These are phyloP conservation scores for Syncephalastrum racemosum DNA, from an alignment of 371 early-diverging fungal species.

Conservation along the genomic window DNA sequence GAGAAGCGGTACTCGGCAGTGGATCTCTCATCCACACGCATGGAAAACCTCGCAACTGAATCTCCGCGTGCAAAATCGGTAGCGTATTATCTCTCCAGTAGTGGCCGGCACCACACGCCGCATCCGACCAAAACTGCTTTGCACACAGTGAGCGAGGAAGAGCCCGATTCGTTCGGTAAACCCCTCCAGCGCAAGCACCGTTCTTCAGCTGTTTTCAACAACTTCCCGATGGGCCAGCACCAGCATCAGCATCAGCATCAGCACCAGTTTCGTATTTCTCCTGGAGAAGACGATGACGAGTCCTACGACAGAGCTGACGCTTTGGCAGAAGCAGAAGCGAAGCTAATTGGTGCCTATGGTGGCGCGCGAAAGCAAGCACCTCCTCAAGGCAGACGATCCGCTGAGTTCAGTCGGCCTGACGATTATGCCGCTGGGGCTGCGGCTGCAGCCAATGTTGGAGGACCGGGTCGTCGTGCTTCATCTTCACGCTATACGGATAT, in stretches of 20 bases:
- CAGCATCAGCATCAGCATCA: neutral
- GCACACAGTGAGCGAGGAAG: conserved; percentile 41
- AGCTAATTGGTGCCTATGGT: conserved; percentile 31
- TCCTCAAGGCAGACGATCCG: neutral
- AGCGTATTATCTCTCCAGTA: too few species aligned
- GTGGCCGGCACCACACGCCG: too few species aligned
- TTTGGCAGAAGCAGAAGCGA: conserved; percentile 48
- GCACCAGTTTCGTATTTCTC: neutral
- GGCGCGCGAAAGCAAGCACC: neutral
- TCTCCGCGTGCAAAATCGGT: too few species aligned
- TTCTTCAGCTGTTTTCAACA: conserved; percentile 39
- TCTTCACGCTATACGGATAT: neutral
- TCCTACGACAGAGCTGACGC: conserved; percentile 35
- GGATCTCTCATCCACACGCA: conserved; percentile 5
- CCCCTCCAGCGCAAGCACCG: conserved; percentile 26
- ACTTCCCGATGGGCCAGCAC: conserved; percentile 23
- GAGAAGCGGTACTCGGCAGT: conserved; percentile 10
- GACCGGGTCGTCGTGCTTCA: neutral
- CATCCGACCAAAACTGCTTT: conserved; percentile 16
- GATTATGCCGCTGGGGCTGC: neutral
- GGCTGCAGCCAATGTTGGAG: neutral
- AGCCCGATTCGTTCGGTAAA: conserved; percentile 2
- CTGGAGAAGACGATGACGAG: conserved; percentile 19
- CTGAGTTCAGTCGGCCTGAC: conserved; percentile 3
- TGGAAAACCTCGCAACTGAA: too few species aligned